These are phyloP conservation scores for Phylloporus rhodoxanthus DNA, from an alignment of 768 basidiomycete species.

Conservation along the genomic window DNA sequence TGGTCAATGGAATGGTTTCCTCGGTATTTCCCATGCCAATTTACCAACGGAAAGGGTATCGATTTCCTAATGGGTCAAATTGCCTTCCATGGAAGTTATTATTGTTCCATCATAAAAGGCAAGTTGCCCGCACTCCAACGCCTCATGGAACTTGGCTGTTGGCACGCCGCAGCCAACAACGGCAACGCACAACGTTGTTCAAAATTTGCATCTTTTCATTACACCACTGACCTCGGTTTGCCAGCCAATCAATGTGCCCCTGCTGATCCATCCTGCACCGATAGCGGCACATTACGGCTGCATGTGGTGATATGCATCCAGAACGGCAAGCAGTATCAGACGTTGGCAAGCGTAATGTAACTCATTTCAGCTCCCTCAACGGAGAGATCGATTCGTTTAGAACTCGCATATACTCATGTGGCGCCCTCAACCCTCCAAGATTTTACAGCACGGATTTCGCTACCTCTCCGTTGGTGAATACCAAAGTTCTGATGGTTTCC, in stretches of 20 bases:
- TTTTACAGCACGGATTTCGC: not conserved
- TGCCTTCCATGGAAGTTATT: not conserved
- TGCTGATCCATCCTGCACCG: not conserved
- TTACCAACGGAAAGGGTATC: not conserved
- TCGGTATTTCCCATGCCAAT: not conserved
- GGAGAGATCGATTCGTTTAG: too few species aligned
- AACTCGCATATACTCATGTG: not conserved
- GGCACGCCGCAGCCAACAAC: conserved; percentile 7
- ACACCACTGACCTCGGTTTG: too few species aligned
- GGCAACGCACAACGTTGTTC: conserved; percentile 9
- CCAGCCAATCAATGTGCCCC: not conserved
- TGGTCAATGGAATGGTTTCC: not conserved
- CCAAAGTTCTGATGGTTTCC: not conserved
- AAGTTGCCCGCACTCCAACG: not conserved
- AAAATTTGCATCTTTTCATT: too few species aligned
- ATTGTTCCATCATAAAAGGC: not conserved
- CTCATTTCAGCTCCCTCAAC: not conserved
- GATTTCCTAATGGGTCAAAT: not conserved
- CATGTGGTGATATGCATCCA: not conserved
- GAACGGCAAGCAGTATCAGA: not conserved
- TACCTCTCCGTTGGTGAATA: not conserved
- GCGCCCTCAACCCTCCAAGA: not conserved
- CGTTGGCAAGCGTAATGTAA: conserved; percentile 6
- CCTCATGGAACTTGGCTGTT: conserved; percentile 18
- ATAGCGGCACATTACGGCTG: not conserved